phyloP scores from a whole-genome alignment of 805 yeast genomes.

The Kodamaea jinghongensis region DNA sequence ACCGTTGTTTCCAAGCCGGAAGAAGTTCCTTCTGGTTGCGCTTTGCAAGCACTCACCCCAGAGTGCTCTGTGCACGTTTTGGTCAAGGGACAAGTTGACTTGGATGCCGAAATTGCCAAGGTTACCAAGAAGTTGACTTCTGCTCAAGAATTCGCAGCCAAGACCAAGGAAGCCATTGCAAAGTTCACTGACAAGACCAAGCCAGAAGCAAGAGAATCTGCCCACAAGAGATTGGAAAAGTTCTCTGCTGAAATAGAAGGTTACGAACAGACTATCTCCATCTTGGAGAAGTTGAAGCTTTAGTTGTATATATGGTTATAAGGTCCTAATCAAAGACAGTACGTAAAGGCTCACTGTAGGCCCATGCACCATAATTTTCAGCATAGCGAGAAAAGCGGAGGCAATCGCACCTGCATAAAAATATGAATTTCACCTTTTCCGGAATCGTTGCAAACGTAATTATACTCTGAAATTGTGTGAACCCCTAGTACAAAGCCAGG shows the following conservation, averaged over 20 bases:
- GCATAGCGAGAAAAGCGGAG: no score
- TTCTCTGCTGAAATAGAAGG: constrained; percentile 87
- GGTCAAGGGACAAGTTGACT: constrained; percentile 92
- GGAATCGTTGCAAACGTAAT: no score
- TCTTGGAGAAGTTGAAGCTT: constrained; percentile 74
- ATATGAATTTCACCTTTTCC: no score
- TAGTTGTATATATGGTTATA: constrained; percentile 12
- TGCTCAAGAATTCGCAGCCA: constrained; percentile 55
- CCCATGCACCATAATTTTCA: no score
- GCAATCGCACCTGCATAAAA: no score
- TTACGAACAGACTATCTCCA: constrained; percentile 77
- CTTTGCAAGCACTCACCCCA: constrained; percentile 75
- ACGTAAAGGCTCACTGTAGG: no score
- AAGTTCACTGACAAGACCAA: constrained; percentile 88
- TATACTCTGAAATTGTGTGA: no score
- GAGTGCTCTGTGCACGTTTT: constrained; percentile 82
- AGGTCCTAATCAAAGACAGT: no score
- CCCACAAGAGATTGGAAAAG: constrained; percentile 64
- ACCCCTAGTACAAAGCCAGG: no score
- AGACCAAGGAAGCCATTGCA: constrained; percentile 68
- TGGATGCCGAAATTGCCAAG: constrained; percentile 86
- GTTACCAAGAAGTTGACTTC: constrained; percentile 73
- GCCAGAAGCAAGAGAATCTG: constrained; percentile 75
- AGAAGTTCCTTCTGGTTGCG: constrained; percentile 86
- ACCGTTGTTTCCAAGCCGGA: constrained; percentile 53